Percentiles rank a stretch among this genome's conserved stretches.
Conservation (phyloP, 345 rosid genomes). For the Eucalyptus paniculata region DNA sequence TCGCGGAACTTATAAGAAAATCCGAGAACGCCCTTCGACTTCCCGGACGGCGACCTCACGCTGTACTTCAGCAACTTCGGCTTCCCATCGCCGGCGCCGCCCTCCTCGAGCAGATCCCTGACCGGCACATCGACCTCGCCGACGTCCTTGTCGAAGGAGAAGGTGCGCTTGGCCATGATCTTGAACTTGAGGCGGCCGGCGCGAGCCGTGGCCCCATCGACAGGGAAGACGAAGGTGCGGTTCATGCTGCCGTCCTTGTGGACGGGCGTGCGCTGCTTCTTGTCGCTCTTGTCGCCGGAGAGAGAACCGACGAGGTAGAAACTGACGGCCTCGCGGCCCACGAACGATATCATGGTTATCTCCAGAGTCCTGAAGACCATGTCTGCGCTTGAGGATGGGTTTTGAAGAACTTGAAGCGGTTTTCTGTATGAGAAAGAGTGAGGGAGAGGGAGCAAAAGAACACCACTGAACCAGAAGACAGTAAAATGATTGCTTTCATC, state of each 20-base stretch:
- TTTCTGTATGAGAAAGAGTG: not conserved
- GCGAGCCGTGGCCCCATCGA: constrained; percentile 28
- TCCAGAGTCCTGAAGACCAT: no score
- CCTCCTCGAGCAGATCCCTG: constrained; percentile 32
- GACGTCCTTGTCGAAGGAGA: constrained; percentile 28
- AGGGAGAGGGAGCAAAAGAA: not conserved
- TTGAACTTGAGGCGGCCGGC: constrained; percentile 23
- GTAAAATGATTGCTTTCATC: not conserved
- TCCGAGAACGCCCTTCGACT: constrained; percentile 14
- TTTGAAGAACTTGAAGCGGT: no score
- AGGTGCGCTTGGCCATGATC: constrained; percentile 30
- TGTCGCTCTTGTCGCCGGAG: constrained; percentile 31
- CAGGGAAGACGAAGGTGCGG: constrained; percentile 29
- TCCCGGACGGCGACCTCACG: constrained; percentile 5
- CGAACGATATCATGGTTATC: no score
- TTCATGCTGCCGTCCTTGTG: constrained; percentile 38
- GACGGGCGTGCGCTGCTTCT: constrained; percentile 15
- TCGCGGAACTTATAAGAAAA: constrained; percentile 27
- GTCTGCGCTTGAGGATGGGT: no score
- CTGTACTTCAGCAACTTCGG: constrained; percentile 2
- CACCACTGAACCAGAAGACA: not conserved
- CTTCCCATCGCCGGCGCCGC: not conserved
- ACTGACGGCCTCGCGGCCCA: no score
- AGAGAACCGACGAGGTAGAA: no score
- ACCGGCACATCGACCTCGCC: constrained; percentile 45